These are phyloP conservation scores for Mitragyna speciosa DNA, from an alignment of 257 asterid genomes.

Conservation along the genomic window DNA sequence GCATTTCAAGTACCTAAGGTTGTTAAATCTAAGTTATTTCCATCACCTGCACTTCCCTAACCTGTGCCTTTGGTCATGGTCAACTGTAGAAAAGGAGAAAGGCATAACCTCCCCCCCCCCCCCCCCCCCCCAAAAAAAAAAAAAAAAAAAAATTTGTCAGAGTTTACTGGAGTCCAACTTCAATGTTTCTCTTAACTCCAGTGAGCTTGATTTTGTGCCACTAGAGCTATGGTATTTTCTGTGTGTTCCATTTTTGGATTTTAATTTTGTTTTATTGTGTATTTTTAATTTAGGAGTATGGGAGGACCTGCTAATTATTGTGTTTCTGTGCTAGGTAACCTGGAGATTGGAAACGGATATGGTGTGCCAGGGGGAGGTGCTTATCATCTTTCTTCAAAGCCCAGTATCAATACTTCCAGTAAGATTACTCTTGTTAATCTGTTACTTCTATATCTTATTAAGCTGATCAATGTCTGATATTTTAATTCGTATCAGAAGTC, in stretches of 20 bases:
- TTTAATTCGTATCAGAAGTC: conserved; percentile 32
- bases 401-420: conserved; percentile 35
- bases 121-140: no score
- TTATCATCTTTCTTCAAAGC: conserved; percentile 54
- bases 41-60: background rate
- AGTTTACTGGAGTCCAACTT: background rate
- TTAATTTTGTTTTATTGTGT: background rate
- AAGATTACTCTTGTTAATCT: conserved; percentile 28
- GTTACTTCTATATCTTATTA: conserved; percentile 6
- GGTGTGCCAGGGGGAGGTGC: conserved; percentile 99
- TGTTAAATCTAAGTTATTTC: no score
- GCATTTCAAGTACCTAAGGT: background rate
- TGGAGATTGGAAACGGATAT: conserved; percentile 95
- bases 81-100: background rate
- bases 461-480: conserved; percentile 12
- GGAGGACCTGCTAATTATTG: conserved; percentile 14
- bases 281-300: background rate
- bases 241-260: background rate
- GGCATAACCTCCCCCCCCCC: background rate
- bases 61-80: background rate
- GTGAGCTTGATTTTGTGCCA: background rate
- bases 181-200: background rate
- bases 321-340: conserved; percentile 46
- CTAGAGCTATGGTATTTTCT: background rate
- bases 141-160: background rate